These are phyloP conservation scores for Eucalyptus caleyi DNA, from an alignment of 345 rosid genomes.

Conservation along the genomic window DNA sequence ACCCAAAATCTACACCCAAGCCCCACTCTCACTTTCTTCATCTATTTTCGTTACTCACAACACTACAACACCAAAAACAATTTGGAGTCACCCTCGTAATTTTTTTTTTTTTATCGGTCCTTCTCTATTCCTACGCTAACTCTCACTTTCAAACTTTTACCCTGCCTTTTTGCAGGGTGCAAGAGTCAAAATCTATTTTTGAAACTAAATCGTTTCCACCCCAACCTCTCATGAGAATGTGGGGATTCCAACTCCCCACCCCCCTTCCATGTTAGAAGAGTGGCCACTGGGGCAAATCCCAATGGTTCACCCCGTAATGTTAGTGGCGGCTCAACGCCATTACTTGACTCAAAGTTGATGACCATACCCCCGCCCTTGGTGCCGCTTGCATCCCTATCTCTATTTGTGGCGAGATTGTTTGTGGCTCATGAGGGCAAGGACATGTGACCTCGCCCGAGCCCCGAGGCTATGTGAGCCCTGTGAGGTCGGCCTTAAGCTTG, in stretches of 20 bases:
- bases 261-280: too few relatives aligned
- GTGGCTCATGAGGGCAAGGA: not conserved
- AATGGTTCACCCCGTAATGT: too few relatives aligned
- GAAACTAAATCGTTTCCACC: too few relatives aligned
- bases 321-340: not conserved
- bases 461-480: too few relatives aligned
- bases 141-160: too few relatives aligned
- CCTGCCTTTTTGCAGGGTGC: too few relatives aligned
- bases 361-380: not conserved
- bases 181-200: too few relatives aligned
- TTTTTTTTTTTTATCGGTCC: accelerated
- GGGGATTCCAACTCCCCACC: too few relatives aligned
- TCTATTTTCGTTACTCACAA: not conserved
- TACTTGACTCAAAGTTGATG: not conserved
- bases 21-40: not conserved
- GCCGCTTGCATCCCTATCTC: not conserved
- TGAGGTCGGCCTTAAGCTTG: too few relatives aligned
- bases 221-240: accelerated
- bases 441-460: too few relatives aligned
- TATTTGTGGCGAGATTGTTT: not conserved
- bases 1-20: not conserved
- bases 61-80: not conserved
- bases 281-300: too few relatives aligned
- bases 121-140: too few relatives aligned
- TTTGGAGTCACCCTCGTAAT: not conserved